These are phyloP conservation scores for Phaffomyces antillensis DNA, from an alignment of 805 yeast species.

Conservation along the genomic window DNA sequence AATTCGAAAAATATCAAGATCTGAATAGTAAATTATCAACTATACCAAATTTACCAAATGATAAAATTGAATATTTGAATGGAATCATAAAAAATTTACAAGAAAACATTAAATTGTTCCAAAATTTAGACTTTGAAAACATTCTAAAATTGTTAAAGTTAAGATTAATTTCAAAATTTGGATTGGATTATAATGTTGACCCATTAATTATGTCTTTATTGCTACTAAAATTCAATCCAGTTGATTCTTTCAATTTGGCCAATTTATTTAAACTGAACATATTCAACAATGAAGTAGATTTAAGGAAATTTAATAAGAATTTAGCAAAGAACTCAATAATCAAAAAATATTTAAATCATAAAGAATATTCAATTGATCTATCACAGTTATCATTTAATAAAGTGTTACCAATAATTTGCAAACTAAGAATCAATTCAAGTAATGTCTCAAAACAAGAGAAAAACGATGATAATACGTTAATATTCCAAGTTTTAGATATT, in stretches of 20 bases:
- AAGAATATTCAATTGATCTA: slow-evolving; percentile 9
- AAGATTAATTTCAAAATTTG: slow-evolving; percentile 29
- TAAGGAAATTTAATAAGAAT: slow-evolving; percentile 16
- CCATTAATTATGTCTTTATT: slow-evolving; percentile 24
- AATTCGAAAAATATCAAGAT: slow-evolving; percentile 33
- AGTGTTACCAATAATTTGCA: slow-evolving; percentile 5
- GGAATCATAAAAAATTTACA: slow-evolving; percentile 11
- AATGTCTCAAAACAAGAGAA: background rate
- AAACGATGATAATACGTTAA: background rate
- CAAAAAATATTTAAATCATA: slow-evolving; percentile 8
- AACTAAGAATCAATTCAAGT: background rate
- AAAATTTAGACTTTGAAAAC: slow-evolving; percentile 12
- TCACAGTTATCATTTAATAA: slow-evolving; percentile 6
- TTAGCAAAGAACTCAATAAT: slow-evolving; percentile 9
- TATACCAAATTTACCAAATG: slow-evolving; percentile 7
- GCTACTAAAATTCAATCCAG: slow-evolving; percentile 15
- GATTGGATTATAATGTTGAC: slow-evolving; percentile 28
- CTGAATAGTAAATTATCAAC: slow-evolving; percentile 12
- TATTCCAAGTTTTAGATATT: slow-evolving; percentile 18
- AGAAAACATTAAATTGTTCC: slow-evolving; percentile 12
- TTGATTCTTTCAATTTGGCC: slow-evolving; percentile 17
- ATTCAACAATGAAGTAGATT: slow-evolving; percentile 9
- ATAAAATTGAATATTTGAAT: slow-evolving; percentile 20
- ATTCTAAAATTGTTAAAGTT: slow-evolving; percentile 26
- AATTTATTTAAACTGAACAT: slow-evolving; percentile 12